These are phyloP conservation scores for Ceratocystis alfenasii DNA, from an alignment of 2,329 filamentous ascomycete genomes.

Conservation along the genomic window DNA sequence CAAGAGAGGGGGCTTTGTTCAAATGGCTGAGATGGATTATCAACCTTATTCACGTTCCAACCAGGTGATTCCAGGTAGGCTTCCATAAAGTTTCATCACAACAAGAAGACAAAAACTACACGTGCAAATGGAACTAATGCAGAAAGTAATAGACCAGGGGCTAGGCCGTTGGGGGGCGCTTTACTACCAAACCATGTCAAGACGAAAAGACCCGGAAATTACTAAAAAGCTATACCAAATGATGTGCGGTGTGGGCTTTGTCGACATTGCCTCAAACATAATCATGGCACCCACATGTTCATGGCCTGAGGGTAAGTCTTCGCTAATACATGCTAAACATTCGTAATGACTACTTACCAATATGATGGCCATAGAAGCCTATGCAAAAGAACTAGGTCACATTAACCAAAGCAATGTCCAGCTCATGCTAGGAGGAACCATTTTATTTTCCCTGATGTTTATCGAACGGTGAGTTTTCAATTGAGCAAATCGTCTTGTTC, in stretches of 20 bases:
- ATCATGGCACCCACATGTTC: background rate
- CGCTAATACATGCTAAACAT: background rate
- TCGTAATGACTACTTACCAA: background rate
- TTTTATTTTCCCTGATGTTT: background rate
- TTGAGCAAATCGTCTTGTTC: background rate
- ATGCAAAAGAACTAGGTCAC: background rate
- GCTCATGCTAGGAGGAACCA: background rate
- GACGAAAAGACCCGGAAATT: slow-evolving; percentile 53
- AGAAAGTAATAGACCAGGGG: background rate
- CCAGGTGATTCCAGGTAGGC: slow-evolving; percentile 51
- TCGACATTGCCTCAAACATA: slow-evolving; percentile 37
- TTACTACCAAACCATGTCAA: slow-evolving; percentile 40
- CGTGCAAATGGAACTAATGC: background rate
- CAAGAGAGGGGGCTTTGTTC: slow-evolving; percentile 69
- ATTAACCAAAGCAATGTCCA: background rate
- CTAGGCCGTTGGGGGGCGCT: background rate
- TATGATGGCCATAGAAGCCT: background rate
- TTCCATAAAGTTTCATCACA: too few species aligned
- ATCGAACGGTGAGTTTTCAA: background rate
- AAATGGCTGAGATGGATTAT: slow-evolving; percentile 79
- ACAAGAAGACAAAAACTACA: background rate
- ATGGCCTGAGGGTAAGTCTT: background rate
- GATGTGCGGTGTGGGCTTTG: slow-evolving; percentile 52
- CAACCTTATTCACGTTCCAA: slow-evolving; percentile 80
- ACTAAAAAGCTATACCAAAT: slow-evolving; percentile 47